Conservation (phyloP, 1,139 yeast species). For the Scheffersomyces lignicola region DNA sequence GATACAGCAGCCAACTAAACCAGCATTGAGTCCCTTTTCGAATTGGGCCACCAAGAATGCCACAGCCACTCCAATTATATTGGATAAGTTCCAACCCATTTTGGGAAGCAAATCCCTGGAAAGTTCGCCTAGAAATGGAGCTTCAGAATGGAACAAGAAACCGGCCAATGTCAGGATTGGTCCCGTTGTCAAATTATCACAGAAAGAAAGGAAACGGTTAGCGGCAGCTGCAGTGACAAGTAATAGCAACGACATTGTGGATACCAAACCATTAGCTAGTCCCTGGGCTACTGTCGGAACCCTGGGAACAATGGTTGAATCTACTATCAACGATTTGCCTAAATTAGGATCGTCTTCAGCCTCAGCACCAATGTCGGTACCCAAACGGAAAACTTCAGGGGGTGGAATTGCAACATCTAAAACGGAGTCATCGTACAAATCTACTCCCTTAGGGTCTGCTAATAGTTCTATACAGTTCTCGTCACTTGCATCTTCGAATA, state of each 20-base stretch:
- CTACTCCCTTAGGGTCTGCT: not conserved
- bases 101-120: not conserved
- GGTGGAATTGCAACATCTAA: conserved; percentile 5
- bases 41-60: conserved; percentile 28
- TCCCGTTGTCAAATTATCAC: conserved; percentile 44
- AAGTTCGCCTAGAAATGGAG: conserved; percentile 4
- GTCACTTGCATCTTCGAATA: not conserved
- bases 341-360: conserved; percentile 11
- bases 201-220: conserved; percentile 50
- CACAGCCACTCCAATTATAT: conserved; percentile 15
- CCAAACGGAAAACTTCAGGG: not conserved
- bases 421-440: conserved; percentile 7
- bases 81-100: conserved; percentile 9
- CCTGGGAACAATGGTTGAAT: conserved; percentile 8
- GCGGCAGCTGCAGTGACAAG: conserved; percentile 12
- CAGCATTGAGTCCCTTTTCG: conserved; percentile 30
- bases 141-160: conserved; percentile 15
- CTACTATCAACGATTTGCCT: conserved; percentile 11
- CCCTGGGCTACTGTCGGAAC: conserved; percentile 6
- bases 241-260: not conserved
- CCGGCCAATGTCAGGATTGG: conserved; percentile 32
- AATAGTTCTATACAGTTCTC: conserved; percentile 2
- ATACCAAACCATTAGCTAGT: conserved; percentile 2
- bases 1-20: conserved; percentile 3
- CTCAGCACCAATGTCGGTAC: conserved; percentile 6